Base-by-base conservation (phyloP, 768 basidiomycete species). In the Daedaleopsis nitida region DNA sequence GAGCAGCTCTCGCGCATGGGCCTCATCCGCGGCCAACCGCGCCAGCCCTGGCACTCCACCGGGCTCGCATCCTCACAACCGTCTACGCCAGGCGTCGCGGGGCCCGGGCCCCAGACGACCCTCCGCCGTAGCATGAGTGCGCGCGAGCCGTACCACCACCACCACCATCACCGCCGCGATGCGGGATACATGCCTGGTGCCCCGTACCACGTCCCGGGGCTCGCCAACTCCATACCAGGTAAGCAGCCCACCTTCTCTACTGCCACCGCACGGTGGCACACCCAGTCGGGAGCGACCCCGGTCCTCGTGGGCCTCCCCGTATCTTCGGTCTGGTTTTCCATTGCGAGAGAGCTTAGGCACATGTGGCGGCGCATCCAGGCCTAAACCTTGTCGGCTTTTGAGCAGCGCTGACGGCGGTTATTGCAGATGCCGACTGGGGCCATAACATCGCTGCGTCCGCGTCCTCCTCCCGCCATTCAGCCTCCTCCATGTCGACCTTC, bases 21-120 rank as follows among this genome's bases (percentile, higher is more conserved):
- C 62, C 83, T 91, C 70, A 92, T 93, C 66, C 87, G 91, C 37
- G 91, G 91, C 44, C 90, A 92, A 69, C 91, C 90, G 14, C 86
- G 89, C 21, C 63, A 64, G 56, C 63, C 59, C 37, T 64, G 59
- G 59, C 59, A 64, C 59, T 38, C 42, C 32, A 24, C 37, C 60
- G 51, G 51, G 35, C 58, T 58, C 59, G 38, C 63, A 13, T 14
- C 42, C 23, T 59, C 62, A 3, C 55, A 62, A 57, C 57, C 60
- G 19, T 34, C 58, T 5, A 59, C 61, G 2, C 65, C 65, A 23
- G 65, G 62, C 57, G 55, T 64, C 53, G 65, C 62, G 7, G 65
- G 65, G 59, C 65, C 65, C 21, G 65, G 65, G 0, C 65, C 65
- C 24, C 58, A 51, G 27, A 58, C 63, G n/a, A 13, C 42, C 24